Percentiles rank a stretch among this genome's conserved stretches.
These are phyloP conservation scores for Cutaneotrichosporon sp. DNA, from an alignment of 1,284 basidiomycete species.

Conservation along the genomic window DNA sequence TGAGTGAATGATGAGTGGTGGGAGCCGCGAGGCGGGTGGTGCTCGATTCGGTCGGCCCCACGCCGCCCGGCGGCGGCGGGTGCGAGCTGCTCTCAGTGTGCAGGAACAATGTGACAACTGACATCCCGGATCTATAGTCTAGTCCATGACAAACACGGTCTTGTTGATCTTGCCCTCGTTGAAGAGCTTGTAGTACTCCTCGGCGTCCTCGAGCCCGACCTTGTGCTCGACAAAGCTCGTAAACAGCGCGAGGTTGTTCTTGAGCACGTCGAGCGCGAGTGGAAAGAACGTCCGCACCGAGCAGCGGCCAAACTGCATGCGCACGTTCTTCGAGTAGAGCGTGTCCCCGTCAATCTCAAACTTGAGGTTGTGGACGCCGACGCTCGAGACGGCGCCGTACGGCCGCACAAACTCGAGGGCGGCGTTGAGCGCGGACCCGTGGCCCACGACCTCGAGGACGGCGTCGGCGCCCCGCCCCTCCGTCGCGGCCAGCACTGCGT, in stretches of 20 bases:
- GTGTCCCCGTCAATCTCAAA: conserved; percentile 52
- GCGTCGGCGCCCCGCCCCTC: conserved; percentile 56
- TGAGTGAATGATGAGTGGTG: too few relatives aligned
- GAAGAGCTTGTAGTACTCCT: conserved; percentile 51
- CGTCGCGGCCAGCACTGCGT: conserved; percentile 38
- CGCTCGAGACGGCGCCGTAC: conserved; percentile 76
- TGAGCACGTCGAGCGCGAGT: conserved; percentile 67
- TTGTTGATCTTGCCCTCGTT: conserved; percentile 51
- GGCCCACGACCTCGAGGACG: conserved; percentile 71
- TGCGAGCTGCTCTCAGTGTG: neutral
- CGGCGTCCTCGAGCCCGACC: conserved; percentile 44
- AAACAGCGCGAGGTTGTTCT: conserved; percentile 44
- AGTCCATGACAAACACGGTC: conserved; percentile 46
- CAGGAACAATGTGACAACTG: neutral
- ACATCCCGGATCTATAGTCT: conserved; percentile 2
- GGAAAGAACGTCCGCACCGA: conserved; percentile 79
- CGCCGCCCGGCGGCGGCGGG: too few relatives aligned
- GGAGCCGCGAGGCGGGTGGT: too few relatives aligned
- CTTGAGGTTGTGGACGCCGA: conserved; percentile 62
- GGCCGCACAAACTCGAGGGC: conserved; percentile 75
- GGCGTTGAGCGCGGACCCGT: conserved; percentile 67
- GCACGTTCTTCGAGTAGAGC: conserved; percentile 74
- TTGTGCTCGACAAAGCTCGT: conserved; percentile 47
- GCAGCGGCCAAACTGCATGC: conserved; percentile 66
- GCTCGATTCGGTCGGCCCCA: too few relatives aligned